Percentiles rank a stretch among this genome's conserved stretches.
phyloP scores from a whole-genome alignment of 495 filamentous ascomycete genomes.

The Lepidopterella palustris region DNA sequence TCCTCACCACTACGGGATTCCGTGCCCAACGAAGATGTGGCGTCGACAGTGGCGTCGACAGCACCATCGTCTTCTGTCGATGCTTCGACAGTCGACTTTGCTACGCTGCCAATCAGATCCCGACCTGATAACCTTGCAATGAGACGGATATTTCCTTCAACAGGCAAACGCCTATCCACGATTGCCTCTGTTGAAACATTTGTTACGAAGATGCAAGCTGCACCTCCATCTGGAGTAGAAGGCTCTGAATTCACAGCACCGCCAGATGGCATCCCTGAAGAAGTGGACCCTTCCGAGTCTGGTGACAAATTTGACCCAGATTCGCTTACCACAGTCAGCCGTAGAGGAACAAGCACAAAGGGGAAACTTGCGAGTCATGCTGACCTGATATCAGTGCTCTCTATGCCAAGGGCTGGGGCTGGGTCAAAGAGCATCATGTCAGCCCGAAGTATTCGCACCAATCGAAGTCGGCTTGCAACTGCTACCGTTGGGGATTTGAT shows the following conservation, averaged over 20 bases:
- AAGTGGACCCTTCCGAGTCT: slow-evolving; percentile 22
- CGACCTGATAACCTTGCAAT: slow-evolving; percentile 12
- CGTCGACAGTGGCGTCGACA: slow-evolving; percentile 18
- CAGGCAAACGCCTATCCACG: slow-evolving; percentile 36
- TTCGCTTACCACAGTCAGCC: slow-evolving; percentile 13
- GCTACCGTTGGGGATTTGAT: slow-evolving; percentile 69
- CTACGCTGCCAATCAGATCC: slow-evolving; percentile 3
- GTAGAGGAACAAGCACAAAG: slow-evolving; percentile 50
- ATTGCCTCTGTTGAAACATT: slow-evolving; percentile 38
- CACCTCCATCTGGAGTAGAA: slow-evolving; percentile 24
- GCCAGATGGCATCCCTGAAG: neutral
- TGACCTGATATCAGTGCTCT: slow-evolving; percentile 88
- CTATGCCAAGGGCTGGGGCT: slow-evolving; percentile 51
- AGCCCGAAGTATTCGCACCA: slow-evolving; percentile 63
- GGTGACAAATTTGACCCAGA: slow-evolving; percentile 22
- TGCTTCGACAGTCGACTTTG: slow-evolving; percentile 17
- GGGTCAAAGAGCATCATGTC: slow-evolving; percentile 35
- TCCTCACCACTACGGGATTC: slow-evolving; percentile 12
- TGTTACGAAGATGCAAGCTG: slow-evolving; percentile 20
- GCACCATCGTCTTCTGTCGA: slow-evolving; percentile 31
- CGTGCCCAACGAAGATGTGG: slow-evolving; percentile 8
- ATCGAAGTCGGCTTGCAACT: slow-evolving; percentile 56
- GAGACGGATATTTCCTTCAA: slow-evolving; percentile 31
- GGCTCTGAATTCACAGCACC: slow-evolving; percentile 22
- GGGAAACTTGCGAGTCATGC: slow-evolving; percentile 83